Conservation (phyloP, 257 asterid genomes). For the Gentiana macrophylla region DNA sequence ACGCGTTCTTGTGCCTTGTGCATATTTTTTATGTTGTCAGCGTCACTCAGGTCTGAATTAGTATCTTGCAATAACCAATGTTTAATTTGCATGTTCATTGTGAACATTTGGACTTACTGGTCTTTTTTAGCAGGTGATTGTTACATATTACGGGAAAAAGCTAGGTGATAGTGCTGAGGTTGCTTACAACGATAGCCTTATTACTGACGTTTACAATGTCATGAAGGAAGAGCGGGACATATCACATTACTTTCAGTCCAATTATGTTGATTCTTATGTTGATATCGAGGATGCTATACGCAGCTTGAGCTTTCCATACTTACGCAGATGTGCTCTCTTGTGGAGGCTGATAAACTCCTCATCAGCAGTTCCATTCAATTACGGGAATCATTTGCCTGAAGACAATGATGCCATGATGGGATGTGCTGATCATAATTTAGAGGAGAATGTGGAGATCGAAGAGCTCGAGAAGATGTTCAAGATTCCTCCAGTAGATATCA, state of each 20-base stretch:
- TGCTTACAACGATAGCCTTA: constrained; percentile 38
- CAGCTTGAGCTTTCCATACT: constrained; percentile 69
- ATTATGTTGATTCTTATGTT: constrained; percentile 33
- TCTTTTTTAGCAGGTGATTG: constrained; percentile 49
- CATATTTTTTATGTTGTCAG: constrained; percentile 52
- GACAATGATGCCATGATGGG: constrained; percentile 32
- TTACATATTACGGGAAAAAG: constrained; percentile 29
- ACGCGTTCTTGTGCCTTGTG: constrained; percentile 68
- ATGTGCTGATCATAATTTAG: constrained; percentile 13
- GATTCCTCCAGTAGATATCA: constrained; percentile 56
- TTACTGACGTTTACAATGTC: constrained; percentile 48
- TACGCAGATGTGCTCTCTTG: constrained; percentile 83
- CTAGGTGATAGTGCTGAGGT: constrained; percentile 24
- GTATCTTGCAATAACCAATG: background rate
- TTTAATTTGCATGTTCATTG: background rate
- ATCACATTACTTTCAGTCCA: constrained; percentile 39
- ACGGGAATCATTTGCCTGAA: constrained; percentile 31
- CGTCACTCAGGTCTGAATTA: constrained; percentile 19
- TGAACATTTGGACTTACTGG: background rate
- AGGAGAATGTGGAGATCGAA: constrained; percentile 57
- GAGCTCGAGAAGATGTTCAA: constrained; percentile 65
- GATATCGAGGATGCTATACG: constrained; percentile 55
- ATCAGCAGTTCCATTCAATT: constrained; percentile 40
- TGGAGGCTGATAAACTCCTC: constrained; percentile 75
- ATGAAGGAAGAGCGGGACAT: constrained; percentile 43